A percentile compares a stretch with the other conserved stretches of the same genome.
These are phyloP conservation scores for Malus hybrid DNA, from an alignment of 331 rosid genomes.

Conservation along the genomic window DNA sequence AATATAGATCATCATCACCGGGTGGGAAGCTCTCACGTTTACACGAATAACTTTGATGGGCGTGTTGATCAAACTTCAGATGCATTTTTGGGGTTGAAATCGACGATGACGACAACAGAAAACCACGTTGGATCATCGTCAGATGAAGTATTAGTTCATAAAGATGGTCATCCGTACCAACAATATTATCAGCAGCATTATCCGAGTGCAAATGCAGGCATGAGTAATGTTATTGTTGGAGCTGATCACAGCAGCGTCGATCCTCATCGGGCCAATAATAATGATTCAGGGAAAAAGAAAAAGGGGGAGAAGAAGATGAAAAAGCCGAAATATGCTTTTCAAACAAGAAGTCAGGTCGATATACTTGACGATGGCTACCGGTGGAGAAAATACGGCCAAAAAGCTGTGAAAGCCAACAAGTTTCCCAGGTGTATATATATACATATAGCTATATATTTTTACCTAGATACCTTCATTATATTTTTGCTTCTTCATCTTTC, in stretches of 20 bases:
- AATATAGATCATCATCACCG: neutral
- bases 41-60: neutral
- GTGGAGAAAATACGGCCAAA: constrained; percentile 96
- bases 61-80: neutral
- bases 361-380: constrained; percentile 91
- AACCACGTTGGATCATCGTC: neutral
- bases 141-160: neutral
- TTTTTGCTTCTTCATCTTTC: no score
- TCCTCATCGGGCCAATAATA: neutral
- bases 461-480: no score
- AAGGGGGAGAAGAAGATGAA: constrained; percentile 53
- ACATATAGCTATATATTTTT: neutral
- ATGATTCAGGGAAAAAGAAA: constrained; percentile 24
- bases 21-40: constrained; percentile 20
- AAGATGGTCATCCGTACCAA: neutral
- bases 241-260: neutral
- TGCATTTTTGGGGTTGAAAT: constrained; percentile 30
- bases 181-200: neutral
- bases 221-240: neutral
- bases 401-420: constrained; percentile 85
- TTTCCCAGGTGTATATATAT: constrained; percentile 55
- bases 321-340: constrained; percentile 75
- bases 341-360: constrained; percentile 82
- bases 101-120: neutral
- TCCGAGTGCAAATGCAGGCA: neutral